Conservation (phyloP, 2,329 filamentous ascomycete genomes). For the Sclerotinia minor region DNA sequence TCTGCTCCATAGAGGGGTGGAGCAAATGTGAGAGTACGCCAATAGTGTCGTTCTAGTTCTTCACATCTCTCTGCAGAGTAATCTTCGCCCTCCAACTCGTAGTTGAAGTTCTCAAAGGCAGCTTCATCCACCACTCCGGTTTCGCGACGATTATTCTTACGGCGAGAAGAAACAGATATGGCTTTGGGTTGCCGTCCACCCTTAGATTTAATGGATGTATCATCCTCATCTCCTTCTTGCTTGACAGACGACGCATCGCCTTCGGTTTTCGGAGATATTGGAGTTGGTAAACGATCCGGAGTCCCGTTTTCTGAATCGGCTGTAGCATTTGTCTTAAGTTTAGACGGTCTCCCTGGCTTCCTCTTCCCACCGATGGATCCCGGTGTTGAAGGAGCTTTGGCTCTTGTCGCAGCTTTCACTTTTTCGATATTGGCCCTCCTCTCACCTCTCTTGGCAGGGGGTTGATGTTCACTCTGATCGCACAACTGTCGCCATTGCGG, state of each 20-base stretch:
- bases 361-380: constrained; percentile 29
- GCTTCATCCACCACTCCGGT: constrained; percentile 83
- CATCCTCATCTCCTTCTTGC: constrained; percentile 47
- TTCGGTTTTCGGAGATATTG: constrained; percentile 50
- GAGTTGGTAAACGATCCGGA: constrained; percentile 51
- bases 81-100: constrained; percentile 80
- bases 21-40: constrained; percentile 95
- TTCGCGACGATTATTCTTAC: constrained; percentile 82
- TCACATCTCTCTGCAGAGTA: constrained; percentile 90
- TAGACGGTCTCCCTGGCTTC: constrained; percentile 31
- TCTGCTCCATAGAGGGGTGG: constrained; percentile 94
- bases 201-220: constrained; percentile 44
- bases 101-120: constrained; percentile 88
- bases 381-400: constrained; percentile 32
- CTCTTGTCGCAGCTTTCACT: constrained; percentile 37
- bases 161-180: constrained; percentile 76
- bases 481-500: constrained; percentile 94
- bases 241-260: constrained; percentile 42
- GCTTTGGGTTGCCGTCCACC: constrained; percentile 53
- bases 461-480: constrained; percentile 93
- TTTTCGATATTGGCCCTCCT: constrained; percentile 55
- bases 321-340: constrained; percentile 34
- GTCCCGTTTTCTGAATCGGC: constrained; percentile 45
- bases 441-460: constrained; percentile 85
- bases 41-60: constrained; percentile 91